Conservation (phyloP, 1,284 basidiomycete genomes). For the Trichosporon asahii region DNA sequence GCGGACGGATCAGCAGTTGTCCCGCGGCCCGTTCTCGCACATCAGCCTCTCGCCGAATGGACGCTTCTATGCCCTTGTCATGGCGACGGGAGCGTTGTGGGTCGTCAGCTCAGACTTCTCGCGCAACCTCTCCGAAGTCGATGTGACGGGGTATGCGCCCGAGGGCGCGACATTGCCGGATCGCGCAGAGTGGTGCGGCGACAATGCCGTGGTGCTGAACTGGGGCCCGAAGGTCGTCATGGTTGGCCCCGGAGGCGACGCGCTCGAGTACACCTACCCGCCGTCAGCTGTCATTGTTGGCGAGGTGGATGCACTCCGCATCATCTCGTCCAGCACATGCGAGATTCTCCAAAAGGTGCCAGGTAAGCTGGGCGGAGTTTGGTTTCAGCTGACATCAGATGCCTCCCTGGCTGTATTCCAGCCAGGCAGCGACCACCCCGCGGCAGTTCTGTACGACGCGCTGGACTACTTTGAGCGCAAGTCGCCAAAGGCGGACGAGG, state of each 20-base stretch:
- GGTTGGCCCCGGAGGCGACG: constrained; percentile 88
- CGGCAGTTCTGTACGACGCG: constrained; percentile 88
- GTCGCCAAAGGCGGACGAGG: constrained; percentile 88
- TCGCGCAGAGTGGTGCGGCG: constrained; percentile 92
- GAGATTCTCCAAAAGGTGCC: constrained; percentile 94
- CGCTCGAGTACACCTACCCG: constrained; percentile 75
- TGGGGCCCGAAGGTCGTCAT: constrained; percentile 75
- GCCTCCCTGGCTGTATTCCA: constrained; percentile 78
- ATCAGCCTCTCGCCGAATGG: constrained; percentile 89
- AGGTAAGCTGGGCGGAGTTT: constrained; percentile 51
- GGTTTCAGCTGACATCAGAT: constrained; percentile 51
- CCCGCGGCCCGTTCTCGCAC: constrained; percentile 80
- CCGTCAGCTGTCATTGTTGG: constrained; percentile 74
- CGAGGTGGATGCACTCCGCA: constrained; percentile 81
- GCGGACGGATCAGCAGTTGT: constrained; percentile 75
- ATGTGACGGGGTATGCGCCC: constrained; percentile 53
- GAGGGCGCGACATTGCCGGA: constrained; percentile 45
- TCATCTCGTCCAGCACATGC: constrained; percentile 72
- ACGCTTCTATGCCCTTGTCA: constrained; percentile 82
- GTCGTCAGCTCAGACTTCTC: constrained; percentile 92
- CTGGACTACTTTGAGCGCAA: constrained; percentile 80
- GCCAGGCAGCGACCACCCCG: constrained; percentile 86
- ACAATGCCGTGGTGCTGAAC: constrained; percentile 84
- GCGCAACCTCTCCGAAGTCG: constrained; percentile 80
- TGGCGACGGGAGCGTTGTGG: constrained; percentile 69